Base-by-base conservation (phyloP, 176 grass and related monocot genomes). In the Tillandsia leiboldiana region DNA sequence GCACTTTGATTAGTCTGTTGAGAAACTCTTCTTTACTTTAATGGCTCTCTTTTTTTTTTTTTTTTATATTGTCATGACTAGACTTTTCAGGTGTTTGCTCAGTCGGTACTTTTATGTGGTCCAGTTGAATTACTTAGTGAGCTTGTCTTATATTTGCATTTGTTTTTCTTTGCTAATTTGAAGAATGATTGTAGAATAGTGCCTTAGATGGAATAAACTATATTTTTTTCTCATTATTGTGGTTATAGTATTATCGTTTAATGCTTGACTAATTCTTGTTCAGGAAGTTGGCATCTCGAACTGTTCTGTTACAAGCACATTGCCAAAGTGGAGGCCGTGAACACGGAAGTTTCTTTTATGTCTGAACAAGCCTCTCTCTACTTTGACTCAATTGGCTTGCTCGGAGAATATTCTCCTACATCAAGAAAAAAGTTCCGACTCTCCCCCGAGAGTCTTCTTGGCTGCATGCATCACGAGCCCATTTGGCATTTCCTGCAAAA, bases 341-440 rank as follows among this genome's bases (percentile, higher is more conserved):
- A 77, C 24, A 6, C 50, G 49, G 74, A 77, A 75, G 62, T 24
- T 75, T 77, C 74, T 58, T 77, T 77, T 77, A 77, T 77, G 74
- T 77, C 74, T 77, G 74, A 58, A 56, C 65, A 77, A 77, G 65
- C 42, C 74, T 69, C 18, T 48, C 51, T 69, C 33, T 59, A 68
- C 58, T 77, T 77, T 64, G 74, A 53, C 59, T 59, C 65, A 77
- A n/a, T 77, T 50, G 74, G 74, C 58, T 77, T 77, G 65, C 65
- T 77, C 50, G 74, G 74, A 77, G 64, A 69, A 50, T 77, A 77
- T 58, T 77, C 53, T 68, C 74, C 65, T 54, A 59, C 65, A 23
- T 49, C 74, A 11, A 77, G 51, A 66, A 66, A 75, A 53, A 66
- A 26, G 61, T 26, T 42, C 27, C 13, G 71, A 49, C 73, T 66